Evolutionary conservation across 331 rosid genomes (phyloP), one percentile per base, ranked within the genome.

Genomic region (Acacia concinna): DNA sequence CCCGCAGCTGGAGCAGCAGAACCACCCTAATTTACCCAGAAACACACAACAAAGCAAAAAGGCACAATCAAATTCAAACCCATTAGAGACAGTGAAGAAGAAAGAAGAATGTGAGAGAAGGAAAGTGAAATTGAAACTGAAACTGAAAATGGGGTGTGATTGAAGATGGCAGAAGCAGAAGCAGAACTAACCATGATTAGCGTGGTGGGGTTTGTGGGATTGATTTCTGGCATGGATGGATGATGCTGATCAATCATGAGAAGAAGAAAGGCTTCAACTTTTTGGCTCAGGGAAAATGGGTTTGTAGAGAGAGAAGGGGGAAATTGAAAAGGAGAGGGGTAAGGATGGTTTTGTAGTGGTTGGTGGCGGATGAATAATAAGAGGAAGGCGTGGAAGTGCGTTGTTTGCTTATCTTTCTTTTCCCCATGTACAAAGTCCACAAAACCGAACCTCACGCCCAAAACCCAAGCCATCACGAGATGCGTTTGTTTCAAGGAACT

Each of bases 181-280:
- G 18, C 31, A 40, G 10, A 15, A 77, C 86, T 79, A n/a, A 91
- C 94, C 94, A 91, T 89, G 88, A 86, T 74, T 81, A 40, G 71
- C 56, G 74, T 49, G 86, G 69, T n/a, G 75, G 64, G 75, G 74
- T 67, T 74, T 72, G 71, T 46, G 68, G 72, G 71, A 5, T 57
- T 77, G 75, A 51, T 66, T 69, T 52, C 74, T 72, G 49, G 59
- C 20, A 59, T 56, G 86, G 59, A 49, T 74, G 82, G 82, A 43
- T 85, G 64, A 31, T 51, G 84, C 76, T 74, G 30, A 43, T 78
- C 41, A 47, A 70, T 63, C 49, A 75, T 52, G 76, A 52, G 49
- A 79, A 52, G 60, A 78, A 32, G n/a, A 40, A 12, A 62, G 38
- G 21, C 21, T 52, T 64, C 34, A 79, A 80, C 71, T 20, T 84